Base-by-base conservation (phyloP, 768 basidiomycete species). In the Grammothele lineata region DNA sequence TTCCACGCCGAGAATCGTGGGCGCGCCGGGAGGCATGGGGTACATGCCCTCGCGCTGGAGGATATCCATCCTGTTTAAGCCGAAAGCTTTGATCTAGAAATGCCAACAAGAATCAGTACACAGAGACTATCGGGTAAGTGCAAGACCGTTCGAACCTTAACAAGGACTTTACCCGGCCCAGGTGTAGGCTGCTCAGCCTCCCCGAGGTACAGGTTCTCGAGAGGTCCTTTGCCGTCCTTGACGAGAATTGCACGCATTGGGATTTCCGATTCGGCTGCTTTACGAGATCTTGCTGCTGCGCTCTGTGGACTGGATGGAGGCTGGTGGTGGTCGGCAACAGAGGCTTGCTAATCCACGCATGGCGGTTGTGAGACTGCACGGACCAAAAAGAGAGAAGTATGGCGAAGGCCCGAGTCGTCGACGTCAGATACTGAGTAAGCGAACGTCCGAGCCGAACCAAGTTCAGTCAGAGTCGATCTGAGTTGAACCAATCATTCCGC, bases 21-120 rank as follows among this genome's bases (percentile, higher is more conserved):
- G 83, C 17, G 80, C 77, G 34, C 83, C 85, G n/a, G 82, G 73
- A 24, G 92, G 91, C n/a, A 75, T 66, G 15, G 87, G 84, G 62
- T 92, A 92, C n/a, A 62, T 57, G 1, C 85, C 87, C 59, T 81
- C 72, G 5, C 85, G 78, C 62, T 90, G 92, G 5, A 54, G 42
- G 44, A 91, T 73, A 59, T 94, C 92, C 90, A 90, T 84, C 24
- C 92, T 76, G 66, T 94, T 94, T 49, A 94, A 66, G n/a, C 90
- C 89, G 62, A 94, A 93, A 1, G 84, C 84, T 63, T 79, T 80
- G 59, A 88, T 73, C 86, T 90, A 53, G 14, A n/a, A 11, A 8
- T 26, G 36, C 11, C 5, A 8, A 5, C 18, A 42, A 30, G 18
- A 9, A 35, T 40, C 12, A 37, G 22, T 32, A 6, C 9, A 34